Evolutionary conservation across 257 asterid species (phyloP), one percentile per base, ranked within the genome.

Genomic region (Cinchona pubescens): DNA sequence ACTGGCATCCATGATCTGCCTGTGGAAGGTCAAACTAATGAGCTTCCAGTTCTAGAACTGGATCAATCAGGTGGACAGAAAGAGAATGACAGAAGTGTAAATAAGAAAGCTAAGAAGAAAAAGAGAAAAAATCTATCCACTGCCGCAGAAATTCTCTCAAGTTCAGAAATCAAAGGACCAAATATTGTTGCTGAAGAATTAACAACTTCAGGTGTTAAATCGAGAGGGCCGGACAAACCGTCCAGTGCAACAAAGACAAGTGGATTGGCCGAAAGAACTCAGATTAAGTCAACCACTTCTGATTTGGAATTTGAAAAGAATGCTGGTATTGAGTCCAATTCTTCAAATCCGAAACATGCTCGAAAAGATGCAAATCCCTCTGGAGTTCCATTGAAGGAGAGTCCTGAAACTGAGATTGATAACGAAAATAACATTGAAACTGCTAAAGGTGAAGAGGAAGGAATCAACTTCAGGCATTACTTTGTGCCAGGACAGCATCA

Each of bases 381-480:
- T 62, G 56, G 14, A 40, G 79, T 67, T 21, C 67, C 66, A 43
- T 55, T 35, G 46, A 85, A 77, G 70, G 64, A 40, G 77, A 70
- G 73, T 78, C 81, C 80, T 29, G 78, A 69, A 60, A 73, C 69
- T 63, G 78, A 75, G 68, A 70, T 69, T 46, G 74, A 63, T 69
- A 69, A 76, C 80, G 85, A 69, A 79, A 86, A 80, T 80, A 76
- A 35, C 27, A 59, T 61, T 14, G 76, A 61, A 76, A 65, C 67
- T 40, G 70, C 80, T 49, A 75, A 77, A 78, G 75, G 73, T 67
- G 79, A 76, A 78, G 75, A 62, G 9, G 86, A 80, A 72, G 79
- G 78, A 43, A 81, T 92, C 64, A 76, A 89, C 84, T 91, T 91
- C 83, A 85, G 82, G 88, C 73, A 80, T 51, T 88, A 90, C 80